phyloP scores from a whole-genome alignment of 345 rosid species.

The Erysimum cheiranthoides region DNA sequence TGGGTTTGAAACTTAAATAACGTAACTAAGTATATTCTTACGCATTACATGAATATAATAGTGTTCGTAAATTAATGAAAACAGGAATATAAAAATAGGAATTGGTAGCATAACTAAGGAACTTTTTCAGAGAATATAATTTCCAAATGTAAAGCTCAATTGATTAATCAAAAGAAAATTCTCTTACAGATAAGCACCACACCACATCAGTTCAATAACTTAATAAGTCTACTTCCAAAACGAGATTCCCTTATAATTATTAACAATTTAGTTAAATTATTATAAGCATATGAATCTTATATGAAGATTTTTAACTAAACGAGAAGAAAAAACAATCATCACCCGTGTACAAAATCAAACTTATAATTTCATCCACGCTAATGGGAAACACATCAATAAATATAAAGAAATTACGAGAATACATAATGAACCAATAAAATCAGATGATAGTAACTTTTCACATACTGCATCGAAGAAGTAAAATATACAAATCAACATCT shows the following conservation, averaged over 20 bases:
- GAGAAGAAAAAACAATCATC: conserved; percentile 13
- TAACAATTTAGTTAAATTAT: conserved; percentile 22
- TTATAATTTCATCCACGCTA: conserved; percentile 35
- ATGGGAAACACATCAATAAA: conserved; percentile 22
- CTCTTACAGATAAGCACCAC: conserved; percentile 46
- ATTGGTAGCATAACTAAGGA: conserved; percentile 15
- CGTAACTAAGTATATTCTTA: conserved; percentile 6
- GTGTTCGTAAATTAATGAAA: not conserved
- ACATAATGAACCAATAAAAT: not conserved
- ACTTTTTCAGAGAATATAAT: conserved; percentile 40
- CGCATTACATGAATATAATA: conserved; percentile 20
- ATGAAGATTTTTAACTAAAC: conserved; percentile 6
- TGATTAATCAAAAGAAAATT: conserved; percentile 42
- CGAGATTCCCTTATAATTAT: conserved; percentile 39
- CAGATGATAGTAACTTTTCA: conserved; percentile 10
- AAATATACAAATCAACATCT: conserved; percentile 28
- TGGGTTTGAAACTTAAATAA: conserved; percentile 8
- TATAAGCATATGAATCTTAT: conserved; percentile 30
- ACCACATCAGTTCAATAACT: conserved; percentile 39
- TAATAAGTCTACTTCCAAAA: conserved; percentile 35
- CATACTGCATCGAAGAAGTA: conserved; percentile 21
- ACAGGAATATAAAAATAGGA: conserved; percentile 24
- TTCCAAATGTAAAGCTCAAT: conserved; percentile 14
- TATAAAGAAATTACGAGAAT: conserved; percentile 15
- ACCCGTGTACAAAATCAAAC: conserved; percentile 12